Base-by-base conservation (phyloP, 345 rosid genomes). In the Tarenaya hassleriana region DNA sequence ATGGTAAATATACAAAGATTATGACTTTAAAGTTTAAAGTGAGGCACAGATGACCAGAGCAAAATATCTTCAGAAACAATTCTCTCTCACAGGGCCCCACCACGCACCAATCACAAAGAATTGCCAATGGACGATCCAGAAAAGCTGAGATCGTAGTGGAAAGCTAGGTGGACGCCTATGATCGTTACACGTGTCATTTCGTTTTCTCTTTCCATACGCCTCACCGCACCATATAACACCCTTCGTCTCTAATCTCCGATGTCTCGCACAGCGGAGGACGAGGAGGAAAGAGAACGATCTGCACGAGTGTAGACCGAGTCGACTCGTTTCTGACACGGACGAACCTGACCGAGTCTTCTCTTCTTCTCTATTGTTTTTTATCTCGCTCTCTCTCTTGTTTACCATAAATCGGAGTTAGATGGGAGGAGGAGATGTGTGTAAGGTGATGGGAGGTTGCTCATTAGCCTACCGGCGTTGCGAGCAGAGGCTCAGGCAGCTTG, bases 381-480 rank as follows among this genome's bases (percentile, higher is more conserved):
- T 8, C 51, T 45, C 32, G 1, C 8, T 16, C 13, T 11, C 8
- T 0, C 8, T 19, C 37, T 8, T 32, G 47, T 18, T 7, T 60
- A n/a, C n/a, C n/a, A n/a, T 18, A 24, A 32, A 34, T 56, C 47
- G 48, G 29, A 0, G 13, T 14, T 20, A 10, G 45, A 66, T 66
- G 70, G 70, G 54, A 61, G 58, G 59, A 45, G 61, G 67, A 53
- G 47, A 34, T 3, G 24, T 44, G 46, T 8, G 29, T 61, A 62
- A 58, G 65, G 78, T 61, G 77, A 83, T 83, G 90, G 77, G 94
- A 66, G 74, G 82, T 47, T 75, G 79, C 63, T 63, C 75, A 20
- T 21, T 77, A 66, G 60, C 66, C 10, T 76, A 75, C 61, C 95
- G 97, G 29, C 77, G 97, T 42, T 69, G 76, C 55, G 62, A 71